Evolutionary conservation across 768 basidiomycete genomes (phyloP).

Genomic region (Trametes cinnabarina): DNA sequence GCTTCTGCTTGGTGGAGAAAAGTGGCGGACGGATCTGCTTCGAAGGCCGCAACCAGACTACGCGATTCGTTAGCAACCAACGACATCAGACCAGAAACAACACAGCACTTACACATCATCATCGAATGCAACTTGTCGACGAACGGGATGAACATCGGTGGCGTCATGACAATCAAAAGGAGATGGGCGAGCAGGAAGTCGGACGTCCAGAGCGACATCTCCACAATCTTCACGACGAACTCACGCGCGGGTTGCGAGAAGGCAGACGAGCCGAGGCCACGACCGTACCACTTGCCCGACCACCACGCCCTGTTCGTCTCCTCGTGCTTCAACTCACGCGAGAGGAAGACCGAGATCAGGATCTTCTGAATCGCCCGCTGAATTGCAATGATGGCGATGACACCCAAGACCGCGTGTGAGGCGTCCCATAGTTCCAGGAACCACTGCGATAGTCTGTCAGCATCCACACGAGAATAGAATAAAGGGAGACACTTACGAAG

Average conservation of each 20-base stretch:
- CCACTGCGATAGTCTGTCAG: slow-evolving; percentile 55
- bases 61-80: slow-evolving; percentile 3
- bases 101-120: slow-evolving; percentile 71
- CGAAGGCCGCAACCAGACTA: slow-evolving; percentile 94
- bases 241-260: slow-evolving; percentile 96
- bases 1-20: slow-evolving; percentile 92
- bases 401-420: slow-evolving; percentile 93
- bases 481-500: slow-evolving; percentile 60
- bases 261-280: slow-evolving; percentile 86
- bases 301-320: slow-evolving; percentile 99
- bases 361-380: slow-evolving; percentile 94
- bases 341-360: slow-evolving; percentile 89
- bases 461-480: slow-evolving; percentile 14
- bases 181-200: slow-evolving; percentile 89
- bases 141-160: slow-evolving; percentile 82
- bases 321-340: slow-evolving; percentile 97
- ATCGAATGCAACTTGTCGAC: slow-evolving; percentile 88
- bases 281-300: slow-evolving; percentile 98
- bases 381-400: slow-evolving; percentile 85
- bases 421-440: slow-evolving; percentile 95
- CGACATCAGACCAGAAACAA: slow-evolving; percentile 3
- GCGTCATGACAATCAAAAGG: slow-evolving; percentile 83
- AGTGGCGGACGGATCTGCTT: slow-evolving; percentile 92
- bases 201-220: slow-evolving; percentile 95
- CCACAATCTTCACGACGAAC: slow-evolving; percentile 97